Conservation (phyloP, 305 asterid genomes). For the Solanum hybrid region DNA sequence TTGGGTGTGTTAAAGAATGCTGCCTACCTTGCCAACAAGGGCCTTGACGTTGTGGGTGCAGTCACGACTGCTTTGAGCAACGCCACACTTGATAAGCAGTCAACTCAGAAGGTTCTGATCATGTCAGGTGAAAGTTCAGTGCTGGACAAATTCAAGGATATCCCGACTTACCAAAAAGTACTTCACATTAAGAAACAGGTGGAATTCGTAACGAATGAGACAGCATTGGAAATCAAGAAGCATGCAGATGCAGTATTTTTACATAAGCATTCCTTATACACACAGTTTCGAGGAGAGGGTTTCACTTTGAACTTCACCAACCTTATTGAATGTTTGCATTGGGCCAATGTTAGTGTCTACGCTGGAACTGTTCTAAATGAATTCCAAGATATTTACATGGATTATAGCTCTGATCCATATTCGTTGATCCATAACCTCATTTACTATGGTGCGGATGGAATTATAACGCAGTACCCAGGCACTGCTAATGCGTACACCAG, state of each 20-base stretch:
- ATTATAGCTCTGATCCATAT: conserved; percentile 75
- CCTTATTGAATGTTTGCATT: conserved; percentile 52
- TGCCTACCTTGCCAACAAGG: conserved; percentile 57
- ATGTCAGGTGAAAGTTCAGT: conserved; percentile 79
- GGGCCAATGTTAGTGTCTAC: conserved; percentile 71
- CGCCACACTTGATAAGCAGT: conserved; percentile 56
- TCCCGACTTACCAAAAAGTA: conserved; percentile 51
- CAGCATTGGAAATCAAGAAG: conserved; percentile 62
- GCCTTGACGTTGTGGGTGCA: conserved; percentile 53
- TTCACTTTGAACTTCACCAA: conserved; percentile 47
- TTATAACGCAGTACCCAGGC: conserved; percentile 63
- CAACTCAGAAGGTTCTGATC: conserved; percentile 55
- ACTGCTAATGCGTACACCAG: conserved; percentile 56
- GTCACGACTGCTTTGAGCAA: conserved; percentile 55
- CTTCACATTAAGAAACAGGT: conserved; percentile 11
- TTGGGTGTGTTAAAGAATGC: conserved; percentile 46
- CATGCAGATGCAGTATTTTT: conserved; percentile 64
- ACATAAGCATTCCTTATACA: conserved; percentile 39
- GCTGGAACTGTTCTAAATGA: conserved; percentile 66
- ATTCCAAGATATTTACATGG: conserved; percentile 51
- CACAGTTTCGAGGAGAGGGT: conserved; percentile 21
- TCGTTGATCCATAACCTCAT: conserved; percentile 48
- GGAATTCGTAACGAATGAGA: conserved; percentile 18
- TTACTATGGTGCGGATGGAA: conserved; percentile 46
- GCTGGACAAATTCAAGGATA: conserved; percentile 43